A percentile compares a stretch with the other conserved stretches of the same genome.
These are phyloP conservation scores for Solanum virginianum DNA, from an alignment of 257 asterid species.

Conservation along the genomic window DNA sequence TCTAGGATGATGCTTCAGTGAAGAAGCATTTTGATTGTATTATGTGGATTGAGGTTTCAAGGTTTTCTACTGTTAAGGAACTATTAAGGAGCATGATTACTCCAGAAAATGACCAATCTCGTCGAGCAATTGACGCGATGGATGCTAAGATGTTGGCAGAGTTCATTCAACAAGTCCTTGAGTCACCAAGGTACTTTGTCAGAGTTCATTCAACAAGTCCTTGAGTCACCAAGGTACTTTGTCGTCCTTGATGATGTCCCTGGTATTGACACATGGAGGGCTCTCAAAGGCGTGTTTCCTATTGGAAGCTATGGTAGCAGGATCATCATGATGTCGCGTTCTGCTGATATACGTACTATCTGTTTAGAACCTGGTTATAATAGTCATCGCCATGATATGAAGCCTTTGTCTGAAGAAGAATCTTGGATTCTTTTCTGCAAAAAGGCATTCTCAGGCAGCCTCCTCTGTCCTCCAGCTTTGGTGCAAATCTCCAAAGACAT, in stretches of 20 bases:
- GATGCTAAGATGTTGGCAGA: neutral
- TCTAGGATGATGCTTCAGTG: slow-evolving; percentile 7
- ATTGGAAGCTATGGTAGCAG: slow-evolving; percentile 3
- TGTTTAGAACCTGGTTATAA: neutral
- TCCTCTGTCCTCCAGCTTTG: neutral
- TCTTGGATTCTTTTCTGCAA: slow-evolving; percentile 10
- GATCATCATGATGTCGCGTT: slow-evolving; percentile 6
- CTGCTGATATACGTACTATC: neutral
- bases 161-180: neutral
- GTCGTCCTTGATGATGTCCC: slow-evolving; percentile 18
- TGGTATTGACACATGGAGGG: slow-evolving; percentile 1
- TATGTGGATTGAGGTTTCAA: slow-evolving; percentile 10
- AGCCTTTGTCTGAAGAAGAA: slow-evolving; percentile 5
- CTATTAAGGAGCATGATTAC: neutral
- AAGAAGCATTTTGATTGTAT: neutral
- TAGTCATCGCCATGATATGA: neutral
- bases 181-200: neutral
- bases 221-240: neutral
- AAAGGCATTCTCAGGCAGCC: neutral
- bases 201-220: neutral
- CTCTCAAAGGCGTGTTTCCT: slow-evolving; percentile 5
- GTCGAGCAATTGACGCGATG: neutral
- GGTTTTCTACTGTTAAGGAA: neutral
- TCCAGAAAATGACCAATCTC: neutral
- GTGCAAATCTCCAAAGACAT: neutral